Evolutionary conservation across 345 rosid genomes (phyloP), one percentile per base, ranked within the genome.

Genomic region (Euphorbia tirucalli): DNA sequence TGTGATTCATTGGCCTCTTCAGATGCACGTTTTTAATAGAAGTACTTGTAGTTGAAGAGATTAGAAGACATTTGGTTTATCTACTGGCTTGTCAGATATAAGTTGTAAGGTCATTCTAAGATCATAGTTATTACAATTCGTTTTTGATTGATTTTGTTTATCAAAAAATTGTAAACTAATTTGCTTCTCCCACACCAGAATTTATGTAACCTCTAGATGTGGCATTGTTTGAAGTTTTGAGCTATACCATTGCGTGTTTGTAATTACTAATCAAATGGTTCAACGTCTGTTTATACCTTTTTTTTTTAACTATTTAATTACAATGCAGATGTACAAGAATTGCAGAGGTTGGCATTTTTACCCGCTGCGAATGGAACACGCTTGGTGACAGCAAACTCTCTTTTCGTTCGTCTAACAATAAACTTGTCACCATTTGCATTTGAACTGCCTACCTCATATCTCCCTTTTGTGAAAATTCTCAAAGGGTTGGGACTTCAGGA

Each of bases 341-440:
- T 93, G 85, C 88, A 77, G 78, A 82, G 80, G 65, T 91, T 91
- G 72, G 97, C 98, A 61, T 91, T 93, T 82, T 69, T 93, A 73
- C 96, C 97, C 68, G 95, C 90, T 78, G 98, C 98, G 21, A 93
- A 91, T 80, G 98, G 98, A 71, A 91, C 98, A 35, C 96, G 98
- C 66, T 83, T 93, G 76, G 91, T 93, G 79, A 81, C 87, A 27
- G 87, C 84, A 70, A 85, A 80, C 77, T 83, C 92, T 71, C 97
- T 91, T 71, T 93, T 93, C 78, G 91, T 79, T 61, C 96, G 86
- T 71, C 80, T 93, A 60, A 77, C 93, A 11, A 80, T 93, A 70
- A 91, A 91, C 75, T 78, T 93, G 77, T 92, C 98, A 41, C 98
- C 98, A 46, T 91, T 93, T 81, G 96, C 97, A 37, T 93, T 91